phyloP scores from a whole-genome alignment of 768 basidiomycete genomes.

The Mycena metata region DNA sequence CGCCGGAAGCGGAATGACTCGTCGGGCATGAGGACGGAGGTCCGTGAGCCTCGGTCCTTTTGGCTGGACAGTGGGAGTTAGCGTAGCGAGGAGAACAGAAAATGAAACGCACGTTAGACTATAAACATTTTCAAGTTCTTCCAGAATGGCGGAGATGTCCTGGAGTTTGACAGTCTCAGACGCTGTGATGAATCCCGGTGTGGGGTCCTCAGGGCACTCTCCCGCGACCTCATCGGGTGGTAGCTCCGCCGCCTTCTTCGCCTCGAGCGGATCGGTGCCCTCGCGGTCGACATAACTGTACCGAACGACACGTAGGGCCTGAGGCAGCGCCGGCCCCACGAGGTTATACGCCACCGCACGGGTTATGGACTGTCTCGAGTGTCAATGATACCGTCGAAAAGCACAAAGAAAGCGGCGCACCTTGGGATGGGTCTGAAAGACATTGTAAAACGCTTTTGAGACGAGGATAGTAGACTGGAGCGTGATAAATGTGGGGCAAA shows the following conservation, averaged over 20 bases:
- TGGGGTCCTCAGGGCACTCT: slow-evolving; percentile 17
- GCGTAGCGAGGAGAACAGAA: too few species aligned
- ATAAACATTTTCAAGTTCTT: slow-evolving; percentile 40
- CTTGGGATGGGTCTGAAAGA: slow-evolving; percentile 41
- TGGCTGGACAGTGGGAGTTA: too few species aligned
- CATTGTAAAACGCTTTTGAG: slow-evolving; percentile 41
- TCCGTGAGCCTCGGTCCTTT: slow-evolving; percentile 18
- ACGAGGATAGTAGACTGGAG: slow-evolving; percentile 37
- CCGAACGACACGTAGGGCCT: slow-evolving; percentile 40
- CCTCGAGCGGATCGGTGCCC: background rate
- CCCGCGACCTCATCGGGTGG: slow-evolving; percentile 7
- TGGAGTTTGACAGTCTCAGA: slow-evolving; percentile 20
- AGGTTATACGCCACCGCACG: slow-evolving; percentile 43
- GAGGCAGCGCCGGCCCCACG: slow-evolving; percentile 45
- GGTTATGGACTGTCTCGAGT: background rate
- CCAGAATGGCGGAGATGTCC: slow-evolving; percentile 21
- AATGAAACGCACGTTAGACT: slow-evolving; percentile 44
- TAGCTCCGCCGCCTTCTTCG: background rate
- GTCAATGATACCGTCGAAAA: background rate
- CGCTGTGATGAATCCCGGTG: slow-evolving; percentile 3
- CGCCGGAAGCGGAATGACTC: slow-evolving; percentile 16
- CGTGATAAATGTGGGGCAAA: slow-evolving; percentile 36
- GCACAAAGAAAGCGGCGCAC: background rate
- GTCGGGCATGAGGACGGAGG: slow-evolving; percentile 1
- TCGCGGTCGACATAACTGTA: background rate